These are phyloP conservation scores for Cryphonectria radicalis DNA, from an alignment of 2,329 filamentous ascomycete species.

Conservation along the genomic window DNA sequence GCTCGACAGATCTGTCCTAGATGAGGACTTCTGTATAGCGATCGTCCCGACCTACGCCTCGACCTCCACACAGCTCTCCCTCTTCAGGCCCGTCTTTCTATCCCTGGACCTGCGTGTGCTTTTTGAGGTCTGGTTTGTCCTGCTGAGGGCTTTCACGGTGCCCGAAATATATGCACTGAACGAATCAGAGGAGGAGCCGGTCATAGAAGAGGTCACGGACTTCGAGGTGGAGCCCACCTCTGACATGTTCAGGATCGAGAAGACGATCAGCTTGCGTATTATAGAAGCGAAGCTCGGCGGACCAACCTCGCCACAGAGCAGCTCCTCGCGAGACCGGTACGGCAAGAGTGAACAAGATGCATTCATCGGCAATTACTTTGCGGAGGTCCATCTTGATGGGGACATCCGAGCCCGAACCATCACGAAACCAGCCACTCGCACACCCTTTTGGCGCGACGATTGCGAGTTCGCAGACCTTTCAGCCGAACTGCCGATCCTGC, in stretches of 20 bases:
- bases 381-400: constrained; percentile 79
- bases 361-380: constrained; percentile 71
- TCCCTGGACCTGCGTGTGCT: constrained; percentile 83
- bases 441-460: constrained; percentile 82
- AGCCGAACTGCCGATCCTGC: constrained; percentile 68
- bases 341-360: constrained; percentile 48
- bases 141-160: constrained; percentile 87
- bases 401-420: constrained; percentile 78
- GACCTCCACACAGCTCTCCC: constrained; percentile 71
- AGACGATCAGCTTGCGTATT: constrained; percentile 61
- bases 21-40: constrained; percentile 91
- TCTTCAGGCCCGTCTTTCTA: constrained; percentile 87
- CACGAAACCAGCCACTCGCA: constrained; percentile 70
- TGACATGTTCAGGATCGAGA: constrained; percentile 65
- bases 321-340: constrained; percentile 38
- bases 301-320: constrained; percentile 35
- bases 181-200: constrained; percentile 45
- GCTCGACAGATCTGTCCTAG: constrained; percentile 85
- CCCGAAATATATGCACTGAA: constrained; percentile 82
- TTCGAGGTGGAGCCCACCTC: constrained; percentile 45
- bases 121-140: constrained; percentile 97
- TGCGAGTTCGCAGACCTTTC: constrained; percentile 78
- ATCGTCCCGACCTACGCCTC: constrained; percentile 93
- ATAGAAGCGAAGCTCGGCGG: constrained; percentile 66
- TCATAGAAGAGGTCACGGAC: constrained; percentile 51